Conservation (phyloP, 371 early-diverging fungal genomes). For the Mortierella sp. region DNA sequence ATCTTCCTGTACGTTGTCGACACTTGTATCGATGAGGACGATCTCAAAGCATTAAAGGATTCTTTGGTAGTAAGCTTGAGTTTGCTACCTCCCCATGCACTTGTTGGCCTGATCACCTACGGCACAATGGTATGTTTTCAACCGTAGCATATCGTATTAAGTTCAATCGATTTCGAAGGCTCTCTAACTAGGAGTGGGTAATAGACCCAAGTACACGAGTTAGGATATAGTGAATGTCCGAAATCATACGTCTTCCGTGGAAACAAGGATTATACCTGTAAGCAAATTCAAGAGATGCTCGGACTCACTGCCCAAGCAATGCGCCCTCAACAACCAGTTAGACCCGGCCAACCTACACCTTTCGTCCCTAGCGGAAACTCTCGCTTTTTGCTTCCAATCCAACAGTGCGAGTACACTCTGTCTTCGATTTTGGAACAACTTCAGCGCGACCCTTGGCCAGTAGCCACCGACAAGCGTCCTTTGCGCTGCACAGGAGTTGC, state of each 20-base stretch:
- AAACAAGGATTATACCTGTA: constrained; percentile 94
- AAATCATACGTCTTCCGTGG: constrained; percentile 99
- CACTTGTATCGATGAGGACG: constrained; percentile 96
- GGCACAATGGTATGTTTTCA: constrained; percentile 94
- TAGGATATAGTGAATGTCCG: constrained; percentile 95
- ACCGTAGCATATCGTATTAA: neutral
- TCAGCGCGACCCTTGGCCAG: constrained; percentile 99
- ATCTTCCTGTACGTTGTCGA: constrained; percentile 99
- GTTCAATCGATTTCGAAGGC: neutral
- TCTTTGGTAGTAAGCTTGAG: constrained; percentile 92
- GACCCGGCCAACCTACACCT: constrained; percentile 75
- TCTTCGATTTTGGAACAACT: constrained; percentile 96
- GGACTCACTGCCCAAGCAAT: constrained; percentile 72
- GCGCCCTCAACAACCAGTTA: constrained; percentile 72
- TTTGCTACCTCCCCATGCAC: constrained; percentile 92
- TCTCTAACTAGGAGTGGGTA: neutral
- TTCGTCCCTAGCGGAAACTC: constrained; percentile 48
- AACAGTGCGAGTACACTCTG: constrained; percentile 96
- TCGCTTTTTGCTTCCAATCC: constrained; percentile 90
- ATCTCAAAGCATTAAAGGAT: constrained; percentile 97
- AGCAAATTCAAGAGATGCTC: constrained; percentile 97
- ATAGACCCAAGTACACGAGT: constrained; percentile 93
- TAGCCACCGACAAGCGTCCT: constrained; percentile 93
- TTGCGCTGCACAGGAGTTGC: constrained; percentile 99
- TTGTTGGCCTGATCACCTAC: constrained; percentile 97